Evolutionary conservation across 225 moss, liverwort and hornwort genomes (phyloP).

Genomic region (Takakia lepidozioides): DNA sequence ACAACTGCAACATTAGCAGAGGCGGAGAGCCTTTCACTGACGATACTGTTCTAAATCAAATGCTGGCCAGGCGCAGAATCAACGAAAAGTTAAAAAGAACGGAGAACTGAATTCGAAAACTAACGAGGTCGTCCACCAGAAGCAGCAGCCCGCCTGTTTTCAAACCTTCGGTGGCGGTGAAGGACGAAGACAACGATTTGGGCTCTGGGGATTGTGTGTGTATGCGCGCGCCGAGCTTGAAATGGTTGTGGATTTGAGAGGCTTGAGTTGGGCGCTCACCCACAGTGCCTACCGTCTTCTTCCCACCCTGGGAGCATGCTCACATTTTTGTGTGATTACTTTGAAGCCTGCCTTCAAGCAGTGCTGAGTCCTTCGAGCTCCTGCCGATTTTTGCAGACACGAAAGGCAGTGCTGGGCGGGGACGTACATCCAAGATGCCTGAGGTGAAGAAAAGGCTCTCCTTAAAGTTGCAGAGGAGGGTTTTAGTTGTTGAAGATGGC

Average conservation of each 20-base stretch:
- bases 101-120: no score
- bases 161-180: not conserved
- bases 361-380: not conserved
- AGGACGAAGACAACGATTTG: not conserved
- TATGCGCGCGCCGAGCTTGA: not conserved
- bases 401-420: not conserved
- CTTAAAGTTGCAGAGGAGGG: slow-evolving; percentile 10
- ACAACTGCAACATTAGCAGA: no score
- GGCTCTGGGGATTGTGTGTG: not conserved
- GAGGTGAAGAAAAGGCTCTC: slow-evolving; percentile 36
- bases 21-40: no score
- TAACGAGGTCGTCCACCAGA: no score
- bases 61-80: no score
- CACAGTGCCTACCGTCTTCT: not conserved
- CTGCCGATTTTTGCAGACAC: not conserved
- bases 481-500: no score
- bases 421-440: not conserved
- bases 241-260: not conserved
- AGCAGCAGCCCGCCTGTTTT: no score
- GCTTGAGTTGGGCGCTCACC: no score
- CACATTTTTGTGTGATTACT: not conserved
- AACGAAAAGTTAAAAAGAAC: no score
- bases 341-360: not conserved
- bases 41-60: no score
- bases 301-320: not conserved